Base-by-base conservation (phyloP, 2,329 filamentous ascomycete genomes). In the Dendrostoma leiphaemia region DNA sequence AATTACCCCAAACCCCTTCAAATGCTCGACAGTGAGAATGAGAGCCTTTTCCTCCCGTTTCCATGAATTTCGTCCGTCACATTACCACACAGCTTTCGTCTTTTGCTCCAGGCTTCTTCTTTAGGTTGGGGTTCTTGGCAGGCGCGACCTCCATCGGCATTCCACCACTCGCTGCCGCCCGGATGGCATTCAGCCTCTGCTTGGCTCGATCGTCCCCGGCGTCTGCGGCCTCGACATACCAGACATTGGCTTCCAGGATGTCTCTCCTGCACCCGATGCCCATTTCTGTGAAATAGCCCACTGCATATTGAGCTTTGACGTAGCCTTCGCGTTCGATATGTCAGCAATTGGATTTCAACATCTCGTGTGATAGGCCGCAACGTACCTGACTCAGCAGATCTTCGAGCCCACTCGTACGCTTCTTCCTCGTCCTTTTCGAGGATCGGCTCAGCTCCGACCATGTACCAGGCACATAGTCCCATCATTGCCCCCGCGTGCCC, bases 231-330 rank as follows among this genome's bases (percentile, higher is more conserved):
- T 90, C 90, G 62, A 99, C 93, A 68, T 99, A 99, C 93, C 92
- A 97, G 29, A 96, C 90, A 66, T 99, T 99, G 62, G 94, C 93
- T 70, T 97, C 92, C 40, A 99, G 81, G n/a, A 93, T 86, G 69
- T 99, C 94, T 46, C 91, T 86, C 34, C 91, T 89, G 69, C 91
- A 97, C 47, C 94, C 94, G 63, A 99, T 97, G 59, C 94, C 94
- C 90, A 95, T 96, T 70, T 99, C 94, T 5, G 92, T 97, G 69
- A 99, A 99, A 72, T 97, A 97, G 41, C 91, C 94, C 21, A 96
- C 84, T 0, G 94, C 91, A 64, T 97, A 99, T 69, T 97, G 85
- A n/a, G 94, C 94, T 63, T 84, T 85, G 59, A 82, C 79, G 57
- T 77, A 82, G 47, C 84, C 88, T 90, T 60, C 2, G 10, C 31